phyloP scores from a whole-genome alignment of 495 filamentous ascomycete species.

The Podospora fimiseda region DNA sequence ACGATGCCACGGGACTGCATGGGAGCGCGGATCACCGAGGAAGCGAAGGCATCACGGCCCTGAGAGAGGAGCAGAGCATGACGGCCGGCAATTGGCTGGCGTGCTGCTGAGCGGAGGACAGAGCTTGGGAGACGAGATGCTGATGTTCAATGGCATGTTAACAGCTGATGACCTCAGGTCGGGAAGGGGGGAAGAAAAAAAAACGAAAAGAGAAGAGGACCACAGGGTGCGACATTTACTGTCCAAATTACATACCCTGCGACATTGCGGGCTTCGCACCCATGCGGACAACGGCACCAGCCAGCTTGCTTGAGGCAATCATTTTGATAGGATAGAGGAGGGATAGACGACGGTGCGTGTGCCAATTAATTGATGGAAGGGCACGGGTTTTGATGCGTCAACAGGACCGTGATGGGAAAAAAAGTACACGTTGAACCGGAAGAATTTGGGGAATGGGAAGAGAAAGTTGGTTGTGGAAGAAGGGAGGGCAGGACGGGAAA shows the following conservation, averaged over 20 bases:
- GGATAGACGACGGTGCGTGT: background rate
- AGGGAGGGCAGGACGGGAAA: background rate
- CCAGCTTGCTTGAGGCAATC: slow-evolving; percentile 19
- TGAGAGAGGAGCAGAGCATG: slow-evolving; percentile 21
- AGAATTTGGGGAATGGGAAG: slow-evolving; percentile 2
- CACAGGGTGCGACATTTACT: slow-evolving; percentile 3
- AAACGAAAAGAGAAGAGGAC: background rate
- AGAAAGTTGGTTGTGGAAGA: background rate
- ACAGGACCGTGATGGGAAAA: slow-evolving; percentile 3
- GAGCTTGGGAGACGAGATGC: slow-evolving; percentile 25
- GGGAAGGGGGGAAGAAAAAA: slow-evolving; percentile 5
- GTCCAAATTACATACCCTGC: slow-evolving; percentile 16
- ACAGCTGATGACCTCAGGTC: slow-evolving; percentile 1
- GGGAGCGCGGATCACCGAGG: slow-evolving; percentile 17
- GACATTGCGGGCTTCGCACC: slow-evolving; percentile 16
- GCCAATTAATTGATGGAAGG: slow-evolving; percentile 8
- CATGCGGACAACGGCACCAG: slow-evolving; percentile 18
- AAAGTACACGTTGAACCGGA: slow-evolving; percentile 2
- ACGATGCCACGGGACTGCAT: slow-evolving; percentile 28
- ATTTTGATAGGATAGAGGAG: slow-evolving; percentile 9
- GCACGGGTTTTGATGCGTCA: slow-evolving; percentile 1
- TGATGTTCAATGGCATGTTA: slow-evolving; percentile 1
- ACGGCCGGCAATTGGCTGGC: slow-evolving; percentile 13
- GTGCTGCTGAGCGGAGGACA: slow-evolving; percentile 15
- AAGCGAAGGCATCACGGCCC: slow-evolving; percentile 13